These are phyloP conservation scores for Plasmodium gonderi DNA, from an alignment of 169 alveolate species.

Conservation along the genomic window DNA sequence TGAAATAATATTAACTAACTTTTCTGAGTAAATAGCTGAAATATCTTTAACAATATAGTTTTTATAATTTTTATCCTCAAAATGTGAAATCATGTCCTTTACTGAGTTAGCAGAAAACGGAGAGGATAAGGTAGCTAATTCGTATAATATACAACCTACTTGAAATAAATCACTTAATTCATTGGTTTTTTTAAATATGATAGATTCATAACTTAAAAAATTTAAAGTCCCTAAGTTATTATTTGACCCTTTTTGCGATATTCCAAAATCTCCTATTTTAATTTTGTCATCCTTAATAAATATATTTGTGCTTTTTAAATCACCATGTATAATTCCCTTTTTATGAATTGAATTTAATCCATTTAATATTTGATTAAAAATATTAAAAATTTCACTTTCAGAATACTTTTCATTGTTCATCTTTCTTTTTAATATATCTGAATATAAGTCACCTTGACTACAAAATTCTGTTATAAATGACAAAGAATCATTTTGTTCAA, in stretches of 20 bases:
- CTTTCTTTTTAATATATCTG: slow-evolving; percentile 57
- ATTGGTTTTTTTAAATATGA: slow-evolving; percentile 56
- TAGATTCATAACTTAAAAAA: slow-evolving; percentile 72
- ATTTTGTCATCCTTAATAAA: slow-evolving; percentile 83
- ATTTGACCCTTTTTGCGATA: slow-evolving; percentile 77
- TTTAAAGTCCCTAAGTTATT: slow-evolving; percentile 57
- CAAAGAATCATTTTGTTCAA: slow-evolving; percentile 34
- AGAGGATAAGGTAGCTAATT: slow-evolving; percentile 77
- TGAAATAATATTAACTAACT: slow-evolving; percentile 48
- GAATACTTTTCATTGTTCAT: slow-evolving; percentile 74
- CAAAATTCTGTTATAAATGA: slow-evolving; percentile 56
- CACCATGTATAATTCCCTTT: slow-evolving; percentile 89
- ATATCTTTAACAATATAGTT: slow-evolving; percentile 41
- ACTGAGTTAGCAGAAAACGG: slow-evolving; percentile 71
- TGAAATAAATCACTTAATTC: slow-evolving; percentile 77
- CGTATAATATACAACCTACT: slow-evolving; percentile 80
- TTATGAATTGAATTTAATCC: slow-evolving; percentile 87
- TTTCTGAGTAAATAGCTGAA: slow-evolving; percentile 36
- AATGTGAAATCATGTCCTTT: slow-evolving; percentile 45
- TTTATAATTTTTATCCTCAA: slow-evolving; percentile 72
- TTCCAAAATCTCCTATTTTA: slow-evolving; percentile 89
- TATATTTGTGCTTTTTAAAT: slow-evolving; percentile 87
- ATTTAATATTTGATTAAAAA: slow-evolving; percentile 85
- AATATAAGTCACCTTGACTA: slow-evolving; percentile 66
- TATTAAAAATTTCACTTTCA: slow-evolving; percentile 81